Conservation (phyloP, 2,329 filamentous ascomycete species). For the Ophiostoma fasciatum region DNA sequence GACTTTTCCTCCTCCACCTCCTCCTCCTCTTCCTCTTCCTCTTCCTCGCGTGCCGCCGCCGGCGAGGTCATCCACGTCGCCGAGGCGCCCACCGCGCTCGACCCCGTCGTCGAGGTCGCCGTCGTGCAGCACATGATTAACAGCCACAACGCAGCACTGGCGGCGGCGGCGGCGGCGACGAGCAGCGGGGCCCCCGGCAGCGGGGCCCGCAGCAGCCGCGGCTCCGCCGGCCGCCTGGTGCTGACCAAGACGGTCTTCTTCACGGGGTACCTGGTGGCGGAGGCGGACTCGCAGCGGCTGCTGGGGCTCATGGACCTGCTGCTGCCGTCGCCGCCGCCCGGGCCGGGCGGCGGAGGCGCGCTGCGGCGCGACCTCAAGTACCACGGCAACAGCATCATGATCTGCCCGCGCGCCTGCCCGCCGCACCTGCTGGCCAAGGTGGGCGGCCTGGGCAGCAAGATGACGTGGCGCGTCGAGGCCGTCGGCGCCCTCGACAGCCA, state of each 20-base stretch:
- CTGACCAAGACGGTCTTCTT: constrained; percentile 85
- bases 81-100: constrained; percentile 57
- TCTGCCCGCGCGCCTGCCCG: constrained; percentile 63
- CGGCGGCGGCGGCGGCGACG: constrained; percentile 20
- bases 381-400: constrained; percentile 82
- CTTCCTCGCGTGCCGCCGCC: no score
- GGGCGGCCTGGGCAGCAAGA: constrained; percentile 71
- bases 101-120: constrained; percentile 65
- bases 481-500: constrained; percentile 60
- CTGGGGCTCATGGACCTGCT: constrained; percentile 55
- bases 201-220: constrained; percentile 1
- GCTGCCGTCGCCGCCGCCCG: constrained; percentile 9
- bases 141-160: constrained; percentile 52
- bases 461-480: constrained; percentile 72
- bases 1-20: no score
- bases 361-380: constrained; percentile 51
- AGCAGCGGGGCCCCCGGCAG: constrained; percentile 16
- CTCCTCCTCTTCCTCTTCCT: no score
- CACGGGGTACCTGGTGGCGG: constrained; percentile 74
- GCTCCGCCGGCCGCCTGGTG: constrained; percentile 36
- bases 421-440: constrained; percentile 63
- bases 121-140: constrained; percentile 86
- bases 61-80: constrained; percentile 78
- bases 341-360: no score
- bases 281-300: constrained; percentile 56